phyloP scores from a whole-genome alignment of 495 filamentous ascomycete genomes.

The Hypomontagnella submonticulosa region DNA sequence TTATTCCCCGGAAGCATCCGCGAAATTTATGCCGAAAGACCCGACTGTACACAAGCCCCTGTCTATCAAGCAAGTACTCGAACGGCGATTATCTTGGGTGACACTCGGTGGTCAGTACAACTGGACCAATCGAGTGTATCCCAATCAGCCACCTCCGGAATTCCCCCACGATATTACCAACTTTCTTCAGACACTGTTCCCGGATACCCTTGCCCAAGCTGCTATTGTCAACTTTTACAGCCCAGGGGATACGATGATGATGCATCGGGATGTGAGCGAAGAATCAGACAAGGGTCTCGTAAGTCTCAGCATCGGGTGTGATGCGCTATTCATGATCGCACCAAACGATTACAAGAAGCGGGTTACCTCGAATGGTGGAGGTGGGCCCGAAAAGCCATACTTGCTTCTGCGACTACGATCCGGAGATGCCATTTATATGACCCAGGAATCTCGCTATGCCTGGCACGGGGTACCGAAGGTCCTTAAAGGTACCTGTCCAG shows the following conservation, averaged over 20 bases:
- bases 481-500: slow-evolving; percentile 78
- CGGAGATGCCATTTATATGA: slow-evolving; percentile 87
- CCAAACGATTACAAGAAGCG: slow-evolving; percentile 51
- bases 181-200: slow-evolving; percentile 73
- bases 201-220: slow-evolving; percentile 78
- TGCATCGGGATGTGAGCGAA: slow-evolving; percentile 93
- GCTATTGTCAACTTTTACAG: slow-evolving; percentile 93
- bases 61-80: slow-evolving; percentile 69
- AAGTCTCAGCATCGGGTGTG: slow-evolving; percentile 88
- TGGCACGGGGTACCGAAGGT: slow-evolving; percentile 96
- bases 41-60: slow-evolving; percentile 74
- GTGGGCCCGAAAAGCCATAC: slow-evolving; percentile 52
- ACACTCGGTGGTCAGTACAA: slow-evolving; percentile 95
- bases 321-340: slow-evolving; percentile 80
- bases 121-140: slow-evolving; percentile 88
- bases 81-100: slow-evolving; percentile 88
- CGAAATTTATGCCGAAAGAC: slow-evolving; percentile 72
- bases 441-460: slow-evolving; percentile 78
- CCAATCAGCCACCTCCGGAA: slow-evolving; percentile 67
- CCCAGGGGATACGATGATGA: slow-evolving; percentile 84
- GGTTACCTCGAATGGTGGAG: slow-evolving; percentile 34
- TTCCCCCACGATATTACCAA: slow-evolving; percentile 79
- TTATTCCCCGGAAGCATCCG: slow-evolving; percentile 48
- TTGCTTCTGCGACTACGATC: slow-evolving; percentile 76
- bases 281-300: slow-evolving; percentile 77